These are phyloP conservation scores for Axilococcus clingmanii DNA, from an alignment of 139 green algal genomes.

Conservation along the genomic window DNA sequence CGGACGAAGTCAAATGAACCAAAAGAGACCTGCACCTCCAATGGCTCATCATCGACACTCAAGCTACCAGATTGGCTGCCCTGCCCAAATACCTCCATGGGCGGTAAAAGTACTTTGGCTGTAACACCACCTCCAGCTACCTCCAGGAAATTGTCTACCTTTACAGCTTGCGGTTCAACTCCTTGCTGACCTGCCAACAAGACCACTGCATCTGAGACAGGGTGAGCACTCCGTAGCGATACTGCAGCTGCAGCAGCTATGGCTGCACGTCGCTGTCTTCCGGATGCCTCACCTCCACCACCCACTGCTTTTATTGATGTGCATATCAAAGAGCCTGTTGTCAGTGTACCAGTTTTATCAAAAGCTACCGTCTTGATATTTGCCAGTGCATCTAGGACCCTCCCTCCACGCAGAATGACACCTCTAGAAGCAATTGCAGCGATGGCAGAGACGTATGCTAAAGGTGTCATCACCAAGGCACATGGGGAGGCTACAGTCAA, in stretches of 20 bases:
- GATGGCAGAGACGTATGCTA: conserved; percentile 82
- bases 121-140: conserved; percentile 32
- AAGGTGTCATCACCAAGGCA: conserved; percentile 73
- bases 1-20: conserved; percentile 2
- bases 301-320: background rate
- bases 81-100: too few species aligned
- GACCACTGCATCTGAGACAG: conserved; percentile 33
- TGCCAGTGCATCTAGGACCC: conserved; percentile 62
- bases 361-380: conserved; percentile 50
- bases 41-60: background rate
- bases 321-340: conserved; percentile 37
- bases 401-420: conserved; percentile 62
- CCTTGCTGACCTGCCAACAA: background rate
- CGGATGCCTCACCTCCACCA: background rate
- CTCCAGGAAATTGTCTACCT: conserved; percentile 29
- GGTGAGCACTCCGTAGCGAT: conserved; percentile 30
- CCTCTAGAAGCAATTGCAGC: conserved; percentile 51
- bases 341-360: conserved; percentile 88
- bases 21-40: conserved; percentile 3
- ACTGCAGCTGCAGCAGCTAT: conserved; percentile 31
- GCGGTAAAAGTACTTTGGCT: background rate
- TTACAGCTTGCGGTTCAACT: background rate
- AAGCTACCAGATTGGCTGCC: too few species aligned
- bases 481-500: conserved; percentile 74
- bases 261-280: background rate